Evolutionary conservation across 306 rosid species (phyloP), one percentile per base, ranked within the genome.

Genomic region (Mimosa pudica): DNA sequence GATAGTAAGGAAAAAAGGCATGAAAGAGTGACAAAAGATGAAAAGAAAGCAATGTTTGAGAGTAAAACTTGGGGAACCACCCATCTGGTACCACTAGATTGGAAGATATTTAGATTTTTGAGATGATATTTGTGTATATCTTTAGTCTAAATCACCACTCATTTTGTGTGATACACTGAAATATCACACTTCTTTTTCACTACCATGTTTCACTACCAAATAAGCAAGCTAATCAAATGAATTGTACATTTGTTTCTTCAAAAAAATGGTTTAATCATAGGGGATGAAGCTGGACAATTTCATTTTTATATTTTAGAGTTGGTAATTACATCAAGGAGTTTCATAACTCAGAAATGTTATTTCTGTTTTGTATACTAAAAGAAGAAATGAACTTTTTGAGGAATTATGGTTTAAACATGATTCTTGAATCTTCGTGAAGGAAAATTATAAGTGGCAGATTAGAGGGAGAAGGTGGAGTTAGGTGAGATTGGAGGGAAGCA

Each of bases 1-100:
- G 65, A 11, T 12, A 48, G 52, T 11, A 11, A 11, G 52, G 14
- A 48, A 10, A 2, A 32, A 63, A 63, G 13, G 69, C 13, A 64
- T 58, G 30, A 55, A 5, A 79, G 76, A 48, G 87, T 79, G 74
- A 79, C 57, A 64, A 60, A 77, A 75, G 91, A 89, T 24, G 30
- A 24, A 24, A 79, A 83, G 87, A 89, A 79, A 83, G 87, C 70
- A 88, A 90, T 86, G 7, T 65, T 57, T 24, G 45, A 74, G 75
- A 64, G 55, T 2, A 61, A 18, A 70, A 49, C 38, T 66, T 65
- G 65, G 72, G 63, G 79, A 65, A 63, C 49, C 80, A 74, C 42
- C 70, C 80, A 78, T 44, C 77, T 75, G 81, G 73, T 18, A 46
- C 20, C 20, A 14, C 46, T 6, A 47, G 41, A 10, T 55, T 42